Percentiles rank a stretch among this genome's conserved stretches.
These are phyloP conservation scores for Chionographis japonica DNA, from an alignment of 106 monocot genomes.

Conservation along the genomic window DNA sequence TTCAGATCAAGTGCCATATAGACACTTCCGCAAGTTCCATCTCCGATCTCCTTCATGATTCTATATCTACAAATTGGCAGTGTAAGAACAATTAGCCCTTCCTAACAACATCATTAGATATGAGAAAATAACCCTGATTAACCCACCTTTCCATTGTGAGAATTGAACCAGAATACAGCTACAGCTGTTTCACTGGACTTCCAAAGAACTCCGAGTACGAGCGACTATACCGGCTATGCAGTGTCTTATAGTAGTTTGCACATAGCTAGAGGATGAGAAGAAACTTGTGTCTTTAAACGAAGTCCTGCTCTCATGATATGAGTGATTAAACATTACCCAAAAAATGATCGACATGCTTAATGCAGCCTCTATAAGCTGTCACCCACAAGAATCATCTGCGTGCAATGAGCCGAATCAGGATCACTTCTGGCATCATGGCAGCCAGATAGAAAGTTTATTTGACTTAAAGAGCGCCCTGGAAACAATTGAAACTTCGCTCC, in stretches of 20 bases:
- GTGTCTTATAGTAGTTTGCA: constrained; percentile 21
- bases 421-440: background rate
- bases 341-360: constrained; percentile 34
- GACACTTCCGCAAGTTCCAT: constrained; percentile 89
- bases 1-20: constrained; percentile 59
- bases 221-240: constrained; percentile 15
- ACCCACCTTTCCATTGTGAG: constrained; percentile 76
- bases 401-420: constrained; percentile 5
- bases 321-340: constrained; percentile 41
- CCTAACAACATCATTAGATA: background rate
- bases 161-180: constrained; percentile 11
- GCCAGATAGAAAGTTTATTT: background rate
- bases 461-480: background rate
- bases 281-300: constrained; percentile 12
- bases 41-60: constrained; percentile 70
- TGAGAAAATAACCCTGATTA: background rate
- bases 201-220: constrained; percentile 15
- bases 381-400: constrained; percentile 25
- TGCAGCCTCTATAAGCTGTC: constrained; percentile 19
- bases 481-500: constrained; percentile 7
- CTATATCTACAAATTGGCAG: constrained; percentile 49
- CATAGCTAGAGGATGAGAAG: constrained; percentile 1
- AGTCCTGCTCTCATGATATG: constrained; percentile 23
- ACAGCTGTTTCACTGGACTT: constrained; percentile 28
- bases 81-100: background rate